A percentile compares a stretch with the other conserved stretches of the same genome.
These are phyloP conservation scores for Mucor saturninus DNA, from an alignment of 371 early-diverging fungal genomes.

Conservation along the genomic window DNA sequence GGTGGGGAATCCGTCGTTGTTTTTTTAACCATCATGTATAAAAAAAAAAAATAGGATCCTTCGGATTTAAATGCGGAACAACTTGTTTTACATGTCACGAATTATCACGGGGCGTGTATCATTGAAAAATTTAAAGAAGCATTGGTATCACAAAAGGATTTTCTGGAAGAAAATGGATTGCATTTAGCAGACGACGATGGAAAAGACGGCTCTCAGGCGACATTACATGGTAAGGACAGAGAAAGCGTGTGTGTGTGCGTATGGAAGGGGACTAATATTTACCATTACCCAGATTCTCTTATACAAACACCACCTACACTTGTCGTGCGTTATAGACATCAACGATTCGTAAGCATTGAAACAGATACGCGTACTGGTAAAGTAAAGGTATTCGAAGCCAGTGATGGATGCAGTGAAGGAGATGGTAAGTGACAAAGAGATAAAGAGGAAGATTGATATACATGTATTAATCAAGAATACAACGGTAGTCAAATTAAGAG, in stretches of 20 bases:
- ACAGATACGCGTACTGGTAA: constrained; percentile 61
- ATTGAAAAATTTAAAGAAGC: constrained; percentile 52
- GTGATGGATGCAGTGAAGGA: constrained; percentile 53
- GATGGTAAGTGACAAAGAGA: constrained; percentile 46
- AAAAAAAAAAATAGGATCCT: constrained; percentile 28
- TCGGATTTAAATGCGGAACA: constrained; percentile 56
- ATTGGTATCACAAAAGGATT: constrained; percentile 37
- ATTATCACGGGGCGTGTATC: constrained; percentile 54
- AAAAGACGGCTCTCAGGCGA: constrained; percentile 9
- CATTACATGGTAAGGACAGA: not conserved
- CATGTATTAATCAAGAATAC: not conserved
- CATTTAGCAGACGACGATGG: constrained; percentile 24
- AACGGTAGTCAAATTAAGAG: constrained; percentile 38
- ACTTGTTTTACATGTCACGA: constrained; percentile 53
- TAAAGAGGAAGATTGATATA: not conserved
- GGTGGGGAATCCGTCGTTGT: too few relatives aligned
- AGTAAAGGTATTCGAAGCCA: constrained; percentile 57
- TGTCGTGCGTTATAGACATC: constrained; percentile 56
- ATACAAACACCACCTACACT: constrained; percentile 23
- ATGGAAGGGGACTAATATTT: too few relatives aligned
- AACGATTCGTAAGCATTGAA: constrained; percentile 59
- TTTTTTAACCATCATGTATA: too few relatives aligned
- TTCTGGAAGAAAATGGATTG: constrained; percentile 42
- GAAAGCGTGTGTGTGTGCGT: too few relatives aligned
- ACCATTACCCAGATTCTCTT: not conserved